These are phyloP conservation scores for Volvox carteri DNA, from an alignment of 163 green algal species.

Conservation along the genomic window DNA sequence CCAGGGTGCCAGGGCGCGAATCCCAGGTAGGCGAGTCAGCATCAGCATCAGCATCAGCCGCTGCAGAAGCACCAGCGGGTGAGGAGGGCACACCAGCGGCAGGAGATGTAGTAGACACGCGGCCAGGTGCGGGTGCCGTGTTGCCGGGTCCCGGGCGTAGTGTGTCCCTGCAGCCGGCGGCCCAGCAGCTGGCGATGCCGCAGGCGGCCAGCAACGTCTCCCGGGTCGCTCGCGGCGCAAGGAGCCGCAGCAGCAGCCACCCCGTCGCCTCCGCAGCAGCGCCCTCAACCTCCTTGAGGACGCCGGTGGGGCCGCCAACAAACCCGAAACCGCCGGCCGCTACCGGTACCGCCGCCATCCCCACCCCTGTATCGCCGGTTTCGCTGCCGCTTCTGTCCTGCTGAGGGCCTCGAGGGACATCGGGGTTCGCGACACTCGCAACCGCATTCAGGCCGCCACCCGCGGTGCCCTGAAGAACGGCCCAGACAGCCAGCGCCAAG, in stretches of 20 bases:
- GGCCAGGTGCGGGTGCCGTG: background rate
- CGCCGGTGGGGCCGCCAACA: background rate
- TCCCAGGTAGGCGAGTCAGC: background rate
- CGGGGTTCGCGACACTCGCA: background rate
- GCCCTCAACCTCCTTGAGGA: background rate
- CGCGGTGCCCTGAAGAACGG: background rate
- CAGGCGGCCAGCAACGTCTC: background rate
- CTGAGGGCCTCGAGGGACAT: background rate
- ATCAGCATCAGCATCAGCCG: background rate
- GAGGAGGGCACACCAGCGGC: background rate
- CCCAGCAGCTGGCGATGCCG: background rate
- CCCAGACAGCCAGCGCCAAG: background rate
- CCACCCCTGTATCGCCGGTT: background rate
- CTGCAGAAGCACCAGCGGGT: background rate
- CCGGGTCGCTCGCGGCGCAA: conserved; percentile 18
- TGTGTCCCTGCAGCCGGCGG: background rate
- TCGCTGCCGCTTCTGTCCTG: background rate
- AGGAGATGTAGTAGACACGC: background rate
- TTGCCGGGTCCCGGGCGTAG: background rate
- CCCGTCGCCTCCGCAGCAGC: background rate
- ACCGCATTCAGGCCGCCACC: background rate
- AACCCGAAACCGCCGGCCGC: background rate
- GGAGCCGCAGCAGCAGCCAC: conserved; percentile 27
- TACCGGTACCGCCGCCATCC: background rate
- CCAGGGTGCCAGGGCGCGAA: background rate